Percentiles rank a stretch among this genome's conserved stretches.
phyloP scores from a whole-genome alignment of 768 basidiomycete genomes.

The Rhodotorula paludigena region DNA sequence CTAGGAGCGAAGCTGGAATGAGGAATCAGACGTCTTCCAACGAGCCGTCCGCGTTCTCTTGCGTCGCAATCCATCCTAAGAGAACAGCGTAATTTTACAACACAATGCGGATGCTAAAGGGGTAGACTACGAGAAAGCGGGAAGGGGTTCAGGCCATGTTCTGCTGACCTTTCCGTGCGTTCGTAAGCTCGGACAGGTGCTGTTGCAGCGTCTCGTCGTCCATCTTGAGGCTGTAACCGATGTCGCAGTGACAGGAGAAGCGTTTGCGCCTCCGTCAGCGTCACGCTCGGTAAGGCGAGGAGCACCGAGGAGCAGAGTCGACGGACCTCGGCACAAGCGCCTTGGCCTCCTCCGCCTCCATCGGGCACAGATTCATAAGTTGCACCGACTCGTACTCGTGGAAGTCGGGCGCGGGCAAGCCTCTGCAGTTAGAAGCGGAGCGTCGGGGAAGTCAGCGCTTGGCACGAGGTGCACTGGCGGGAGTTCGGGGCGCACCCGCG shows the following conservation, averaged over 20 bases:
- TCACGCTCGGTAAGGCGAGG: too few species aligned
- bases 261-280: too few species aligned
- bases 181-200: constrained; percentile 75
- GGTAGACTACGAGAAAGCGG: background rate
- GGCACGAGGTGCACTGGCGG: too few species aligned
- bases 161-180: constrained; percentile 53
- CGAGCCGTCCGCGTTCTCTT: too few species aligned
- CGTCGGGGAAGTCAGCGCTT: background rate
- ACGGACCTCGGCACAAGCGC: constrained; percentile 78
- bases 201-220: constrained; percentile 81
- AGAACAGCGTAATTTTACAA: constrained; percentile 1
- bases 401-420: constrained; percentile 52
- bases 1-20: background rate
- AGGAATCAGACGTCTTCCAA: too few species aligned
- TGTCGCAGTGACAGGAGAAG: too few species aligned
- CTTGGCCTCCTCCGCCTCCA: constrained; percentile 82
- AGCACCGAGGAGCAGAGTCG: background rate
- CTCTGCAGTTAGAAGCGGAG: background rate
- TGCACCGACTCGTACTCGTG: constrained; percentile 90
- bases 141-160: constrained; percentile 51
- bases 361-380: constrained; percentile 84
- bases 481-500: constrained; percentile 66
- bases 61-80: too few species aligned
- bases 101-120: background rate
- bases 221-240: constrained; percentile 62